Evolutionary conservation across 108 stramenopile genomes (phyloP).

Genomic region (Cylindrotheca fusiformis): DNA sequence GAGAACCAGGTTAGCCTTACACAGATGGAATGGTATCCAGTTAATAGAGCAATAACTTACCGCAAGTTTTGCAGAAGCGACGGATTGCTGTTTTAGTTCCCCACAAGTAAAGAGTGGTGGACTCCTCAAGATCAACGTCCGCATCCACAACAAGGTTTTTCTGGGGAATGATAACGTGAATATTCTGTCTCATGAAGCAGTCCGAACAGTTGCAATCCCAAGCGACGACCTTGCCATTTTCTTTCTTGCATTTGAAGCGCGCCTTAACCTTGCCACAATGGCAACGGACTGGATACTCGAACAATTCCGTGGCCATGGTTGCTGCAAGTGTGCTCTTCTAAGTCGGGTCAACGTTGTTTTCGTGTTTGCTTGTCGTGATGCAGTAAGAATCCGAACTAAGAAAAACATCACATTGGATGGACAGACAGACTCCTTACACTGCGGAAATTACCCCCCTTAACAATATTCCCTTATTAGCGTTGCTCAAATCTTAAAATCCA

Average conservation of each 20-base stretch:
- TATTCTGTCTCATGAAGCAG: slow-evolving; percentile 47
- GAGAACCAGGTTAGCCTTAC: no score
- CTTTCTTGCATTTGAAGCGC: slow-evolving; percentile 15
- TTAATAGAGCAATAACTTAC: no score
- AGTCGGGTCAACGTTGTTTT: no score
- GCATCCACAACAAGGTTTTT: slow-evolving; percentile 23
- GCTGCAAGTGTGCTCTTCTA: no score
- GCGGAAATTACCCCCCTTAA: no score
- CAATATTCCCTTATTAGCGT: no score
- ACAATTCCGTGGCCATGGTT: slow-evolving; percentile 5
- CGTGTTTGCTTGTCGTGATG: no score
- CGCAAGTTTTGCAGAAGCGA: slow-evolving; percentile 50
- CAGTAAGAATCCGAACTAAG: no score
- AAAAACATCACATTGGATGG: no score
- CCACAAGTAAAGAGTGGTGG: slow-evolving; percentile 46
- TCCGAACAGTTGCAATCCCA: slow-evolving; percentile 63
- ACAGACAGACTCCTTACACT: no score
- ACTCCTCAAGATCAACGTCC: slow-evolving; percentile 26
- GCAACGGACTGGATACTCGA: slow-evolving; percentile 31
- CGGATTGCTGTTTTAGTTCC: slow-evolving; percentile 41
- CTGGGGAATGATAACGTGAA: slow-evolving; percentile 41
- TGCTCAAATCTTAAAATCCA: no score
- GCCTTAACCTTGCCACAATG: slow-evolving; percentile 50
- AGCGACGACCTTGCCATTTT: slow-evolving; percentile 23
- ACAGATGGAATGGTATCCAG: no score